Conservation (phyloP, 73 alveolate genomes). For the Tetrahymena malaccensis region DNA sequence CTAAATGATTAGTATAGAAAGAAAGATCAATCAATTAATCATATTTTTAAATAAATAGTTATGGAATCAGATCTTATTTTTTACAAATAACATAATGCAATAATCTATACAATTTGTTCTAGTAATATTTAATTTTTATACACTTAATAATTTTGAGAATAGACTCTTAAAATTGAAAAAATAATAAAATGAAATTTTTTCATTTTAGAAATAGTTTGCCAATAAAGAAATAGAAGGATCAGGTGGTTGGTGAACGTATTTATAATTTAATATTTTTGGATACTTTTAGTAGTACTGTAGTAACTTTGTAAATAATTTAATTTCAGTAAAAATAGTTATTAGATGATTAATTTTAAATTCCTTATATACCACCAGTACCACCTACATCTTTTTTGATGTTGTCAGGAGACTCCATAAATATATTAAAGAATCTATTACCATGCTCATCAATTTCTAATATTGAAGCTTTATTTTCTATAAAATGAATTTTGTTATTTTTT, state of each 20-base stretch:
- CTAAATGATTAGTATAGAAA: too few species aligned
- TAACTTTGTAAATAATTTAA: background rate
- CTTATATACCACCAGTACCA: slow-evolving; percentile 13
- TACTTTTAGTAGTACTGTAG: background rate
- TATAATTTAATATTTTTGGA: too few species aligned
- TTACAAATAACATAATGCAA: background rate
- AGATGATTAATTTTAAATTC: background rate
- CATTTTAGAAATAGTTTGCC: background rate
- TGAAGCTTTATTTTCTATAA: slow-evolving; percentile 64
- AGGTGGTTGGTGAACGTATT: background rate
- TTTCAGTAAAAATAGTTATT: background rate
- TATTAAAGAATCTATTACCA: slow-evolving; percentile 78
- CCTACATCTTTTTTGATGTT: slow-evolving; percentile 51
- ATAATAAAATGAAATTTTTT: too few species aligned
- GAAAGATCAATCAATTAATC: too few species aligned
- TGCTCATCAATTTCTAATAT: slow-evolving; percentile 93
- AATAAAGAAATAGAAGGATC: too few species aligned
- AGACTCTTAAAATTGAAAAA: background rate
- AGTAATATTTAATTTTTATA: too few species aligned
- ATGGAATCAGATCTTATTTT: too few species aligned
- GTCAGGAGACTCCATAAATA: slow-evolving; percentile 88
- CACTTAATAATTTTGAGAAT: background rate
- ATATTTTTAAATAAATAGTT: too few species aligned
- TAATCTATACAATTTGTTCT: too few species aligned
- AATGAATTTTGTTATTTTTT: too few species aligned